Conservation (phyloP, 1,139 yeast genomes). For the Eremothecium sinecaudum region DNA sequence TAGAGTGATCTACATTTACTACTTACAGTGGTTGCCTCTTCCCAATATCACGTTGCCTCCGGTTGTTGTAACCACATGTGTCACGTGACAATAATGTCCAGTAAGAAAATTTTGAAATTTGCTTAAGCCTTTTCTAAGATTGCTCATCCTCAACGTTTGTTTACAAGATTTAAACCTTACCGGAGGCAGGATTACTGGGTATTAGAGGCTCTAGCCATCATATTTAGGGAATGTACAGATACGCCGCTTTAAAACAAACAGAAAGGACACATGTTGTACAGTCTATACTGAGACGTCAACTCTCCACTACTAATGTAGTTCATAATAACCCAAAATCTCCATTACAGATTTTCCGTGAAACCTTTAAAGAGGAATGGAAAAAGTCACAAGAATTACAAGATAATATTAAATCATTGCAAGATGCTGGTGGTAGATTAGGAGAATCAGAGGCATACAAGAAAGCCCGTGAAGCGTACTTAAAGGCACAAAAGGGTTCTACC, state of each 20-base stretch:
- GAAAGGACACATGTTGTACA: neutral
- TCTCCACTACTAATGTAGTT: conserved; percentile 1
- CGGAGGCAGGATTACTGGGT: no score
- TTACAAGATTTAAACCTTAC: no score
- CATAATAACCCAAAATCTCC: conserved; percentile 49
- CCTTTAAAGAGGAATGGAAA: conserved; percentile 84
- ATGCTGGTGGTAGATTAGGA: conserved; percentile 90
- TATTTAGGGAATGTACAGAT: neutral
- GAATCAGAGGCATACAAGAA: conserved; percentile 89
- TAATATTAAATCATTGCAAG: conserved; percentile 88
- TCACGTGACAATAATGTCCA: no score
- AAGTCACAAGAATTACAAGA: conserved; percentile 85
- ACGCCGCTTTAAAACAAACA: conserved; percentile 2
- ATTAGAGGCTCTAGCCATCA: no score
- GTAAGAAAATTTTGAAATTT: no score
- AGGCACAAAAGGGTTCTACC: conserved; percentile 70
- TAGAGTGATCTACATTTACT: no score
- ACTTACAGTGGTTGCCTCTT: no score
- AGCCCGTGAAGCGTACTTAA: conserved; percentile 87
- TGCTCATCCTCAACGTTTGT: no score
- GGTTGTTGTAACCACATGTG: no score
- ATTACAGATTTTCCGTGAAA: conserved; percentile 82
- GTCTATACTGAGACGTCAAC: conserved; percentile 3
- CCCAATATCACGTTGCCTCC: no score
- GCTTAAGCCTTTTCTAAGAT: no score